Evolutionary conservation across 169 alveolate species (phyloP), one percentile per base, ranked within the genome.

Genomic region (Amoebophrya sp.): DNA sequence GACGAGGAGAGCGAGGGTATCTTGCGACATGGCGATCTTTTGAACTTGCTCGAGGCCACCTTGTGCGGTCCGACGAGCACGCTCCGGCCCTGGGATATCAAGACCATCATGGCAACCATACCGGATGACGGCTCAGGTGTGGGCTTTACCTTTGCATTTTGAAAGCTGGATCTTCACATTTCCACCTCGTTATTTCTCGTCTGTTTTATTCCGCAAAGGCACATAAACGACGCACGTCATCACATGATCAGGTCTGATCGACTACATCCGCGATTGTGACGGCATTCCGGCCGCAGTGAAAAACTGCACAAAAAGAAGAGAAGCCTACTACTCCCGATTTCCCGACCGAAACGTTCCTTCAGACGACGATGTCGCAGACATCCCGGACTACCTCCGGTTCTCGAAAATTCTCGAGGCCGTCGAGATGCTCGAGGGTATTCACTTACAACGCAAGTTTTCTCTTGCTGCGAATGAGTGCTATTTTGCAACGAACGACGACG

Each of bases 51-150:
- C 35, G 83, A 66, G 83, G 83, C 83, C 0, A 66, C 83, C 32
- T 25, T 66, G 35, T 66, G 83, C 32, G 83, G 35, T 25, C 35
- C 1, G 35, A 2, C 10, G 10, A 66, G 29, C 83, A n/a, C 29
- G 38, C 83, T 66, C 39, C 83, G 29, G 32, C 83, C 83, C 7
- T 66, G 83, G 83, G 83, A 66, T 25, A 66, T 66, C 35, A 18
- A n/a, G 18, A 66, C 83, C 32, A 66, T 66, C 83, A 66, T 66
- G 83, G 83, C 83, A 25, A n/a, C 39, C 29, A 66, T 66, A 7
- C 83, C 29, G 38, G 83, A 66, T 25, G 32, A 66, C 10, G 83
- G 83, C 83, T 66, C 83, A 66, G 83, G 83, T 66, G 66, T 47
- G 29, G 7, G 29, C 66, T 47, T 47, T n/a, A n/a, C n/a, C n/a